Base-by-base conservation (phyloP, 495 filamentous ascomycete genomes). In the Neurospora cerealis region DNA sequence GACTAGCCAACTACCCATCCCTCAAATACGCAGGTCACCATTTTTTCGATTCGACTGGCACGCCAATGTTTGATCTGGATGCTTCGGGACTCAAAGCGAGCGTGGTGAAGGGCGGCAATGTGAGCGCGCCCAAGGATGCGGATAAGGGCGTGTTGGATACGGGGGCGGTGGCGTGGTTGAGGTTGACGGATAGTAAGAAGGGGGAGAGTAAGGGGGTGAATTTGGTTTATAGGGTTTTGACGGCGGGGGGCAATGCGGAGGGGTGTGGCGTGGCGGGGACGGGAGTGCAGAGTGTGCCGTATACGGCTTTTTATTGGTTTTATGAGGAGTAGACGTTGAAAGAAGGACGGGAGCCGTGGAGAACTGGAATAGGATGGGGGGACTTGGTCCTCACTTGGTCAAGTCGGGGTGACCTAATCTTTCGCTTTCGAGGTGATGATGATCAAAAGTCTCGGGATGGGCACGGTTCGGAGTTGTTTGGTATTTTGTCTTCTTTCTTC, bases 221-320 rank as follows among this genome's bases (percentile, higher is more conserved):
- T 74, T 79, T 86, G 44, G 89, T 93, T 4, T 93, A 93, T 78
- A 87, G 92, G 41, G 88, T 94, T 24, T 79, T 88, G 71, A 93
- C 91, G 1, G 88, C 88, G 15, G 89, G 89, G n/a, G 92, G 92
- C 24, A 78, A 76, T 38, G 70, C 88, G 9, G 85, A 86, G 62
- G 70, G 81, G n/a, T 89, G 85, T 15, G 87, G 84, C 72, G 75
- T 80, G 2, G 78, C 75, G 83, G 82, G 0, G 76, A 74, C 11
- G 78, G 81, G 24, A 15, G 78, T 86, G 38, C 78, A 85, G 76
- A 86, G 80, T 73, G 85, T 93, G 5, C 85, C 88, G 13, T 94
- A 93, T 80, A 82, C 90, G 0, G 88, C 92, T 0, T 87, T 88
- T 79, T 94, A 94, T 80, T 93, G 89, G 89, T 89, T 93, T 72